These are phyloP conservation scores for Globisporangium spinosum DNA, from an alignment of 352 stramenopile species.

Conservation along the genomic window DNA sequence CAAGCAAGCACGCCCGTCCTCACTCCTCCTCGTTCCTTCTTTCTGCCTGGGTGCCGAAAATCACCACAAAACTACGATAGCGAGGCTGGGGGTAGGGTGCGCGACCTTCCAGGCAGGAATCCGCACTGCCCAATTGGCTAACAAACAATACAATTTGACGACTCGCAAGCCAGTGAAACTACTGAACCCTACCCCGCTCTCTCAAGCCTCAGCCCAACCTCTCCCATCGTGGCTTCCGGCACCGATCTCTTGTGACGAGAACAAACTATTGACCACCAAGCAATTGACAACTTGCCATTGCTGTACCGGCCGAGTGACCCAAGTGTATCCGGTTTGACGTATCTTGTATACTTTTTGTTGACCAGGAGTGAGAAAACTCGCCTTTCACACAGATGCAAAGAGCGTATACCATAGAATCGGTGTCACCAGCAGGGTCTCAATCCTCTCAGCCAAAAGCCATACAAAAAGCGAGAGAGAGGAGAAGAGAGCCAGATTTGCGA, in stretches of 20 bases:
- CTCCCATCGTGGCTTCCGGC: neutral
- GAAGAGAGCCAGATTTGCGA: neutral
- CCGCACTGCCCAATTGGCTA: neutral
- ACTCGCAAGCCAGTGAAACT: neutral
- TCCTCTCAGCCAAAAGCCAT: too few relatives aligned
- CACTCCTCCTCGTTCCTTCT: conserved; percentile 2
- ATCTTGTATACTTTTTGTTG: too few relatives aligned
- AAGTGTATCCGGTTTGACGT: too few relatives aligned
- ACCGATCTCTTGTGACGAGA: too few relatives aligned
- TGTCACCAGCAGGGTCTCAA: too few relatives aligned
- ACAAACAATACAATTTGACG: neutral
- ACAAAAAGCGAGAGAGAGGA: neutral
- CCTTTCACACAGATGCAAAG: too few relatives aligned
- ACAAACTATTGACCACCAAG: too few relatives aligned
- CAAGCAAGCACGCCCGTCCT: conserved; percentile 7
- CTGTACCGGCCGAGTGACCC: too few relatives aligned
- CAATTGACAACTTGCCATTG: too few relatives aligned
- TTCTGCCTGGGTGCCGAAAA: neutral
- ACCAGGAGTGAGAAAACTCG: too few relatives aligned
- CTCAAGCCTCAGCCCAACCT: neutral
- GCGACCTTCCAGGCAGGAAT: neutral
- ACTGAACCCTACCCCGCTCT: conserved; percentile 1
- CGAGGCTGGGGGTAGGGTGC: neutral
- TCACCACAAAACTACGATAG: neutral
- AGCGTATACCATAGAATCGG: too few relatives aligned